phyloP scores from a whole-genome alignment of 169 alveolate genomes.

The Neospora caninum region DNA sequence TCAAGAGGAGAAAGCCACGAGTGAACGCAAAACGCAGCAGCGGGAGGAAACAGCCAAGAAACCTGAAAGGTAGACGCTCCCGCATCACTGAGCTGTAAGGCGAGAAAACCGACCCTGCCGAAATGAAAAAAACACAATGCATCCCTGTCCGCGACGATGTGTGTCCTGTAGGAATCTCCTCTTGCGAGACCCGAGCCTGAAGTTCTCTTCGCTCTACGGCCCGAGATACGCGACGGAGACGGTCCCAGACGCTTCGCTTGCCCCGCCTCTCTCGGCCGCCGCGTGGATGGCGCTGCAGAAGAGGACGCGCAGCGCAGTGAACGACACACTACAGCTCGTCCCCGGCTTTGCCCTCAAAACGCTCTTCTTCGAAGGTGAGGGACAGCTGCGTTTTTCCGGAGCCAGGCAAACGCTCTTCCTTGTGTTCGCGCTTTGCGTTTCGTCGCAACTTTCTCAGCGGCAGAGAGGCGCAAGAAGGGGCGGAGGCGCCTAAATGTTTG shows the following conservation, averaged over 20 bases:
- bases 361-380: slow-evolving; percentile 27
- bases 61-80: too few relatives aligned
- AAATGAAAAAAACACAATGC: neutral
- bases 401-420: too few relatives aligned
- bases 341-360: neutral
- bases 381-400: neutral
- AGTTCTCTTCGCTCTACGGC: neutral
- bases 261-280: neutral
- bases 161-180: neutral
- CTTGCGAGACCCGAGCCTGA: neutral
- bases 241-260: neutral
- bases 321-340: neutral
- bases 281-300: neutral
- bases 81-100: too few relatives aligned
- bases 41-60: too few relatives aligned
- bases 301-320: neutral
- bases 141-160: neutral
- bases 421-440: too few relatives aligned
- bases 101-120: neutral
- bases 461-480: too few relatives aligned
- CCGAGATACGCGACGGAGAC: neutral
- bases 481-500: too few relatives aligned
- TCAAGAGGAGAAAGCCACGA: too few relatives aligned
- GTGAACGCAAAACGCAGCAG: too few relatives aligned
- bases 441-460: too few relatives aligned